phyloP scores from a whole-genome alignment of 2,329 filamentous ascomycete genomes.

The Aspergillus fumigatus region DNA sequence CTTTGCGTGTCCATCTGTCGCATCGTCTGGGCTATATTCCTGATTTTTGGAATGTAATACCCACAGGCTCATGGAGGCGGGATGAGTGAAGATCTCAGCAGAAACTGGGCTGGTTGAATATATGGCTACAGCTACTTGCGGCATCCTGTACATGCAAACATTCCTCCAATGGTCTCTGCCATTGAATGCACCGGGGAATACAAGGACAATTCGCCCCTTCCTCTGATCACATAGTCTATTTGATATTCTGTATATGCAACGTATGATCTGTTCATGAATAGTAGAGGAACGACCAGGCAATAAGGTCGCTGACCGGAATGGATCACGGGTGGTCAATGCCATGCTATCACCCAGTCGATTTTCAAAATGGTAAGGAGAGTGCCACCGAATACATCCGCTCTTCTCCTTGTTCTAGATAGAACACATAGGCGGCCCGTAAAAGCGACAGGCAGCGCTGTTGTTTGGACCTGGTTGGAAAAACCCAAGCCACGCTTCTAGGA shows the following conservation, averaged over 20 bases:
- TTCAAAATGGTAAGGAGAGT: background rate
- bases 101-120: background rate
- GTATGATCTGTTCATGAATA: background rate
- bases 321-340: background rate
- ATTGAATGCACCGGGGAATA: background rate
- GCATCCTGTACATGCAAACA: background rate
- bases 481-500: background rate
- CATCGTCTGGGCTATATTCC: background rate
- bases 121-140: background rate
- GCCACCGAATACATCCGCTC: background rate
- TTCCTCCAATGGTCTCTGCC: background rate
- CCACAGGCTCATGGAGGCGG: background rate
- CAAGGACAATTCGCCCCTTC: background rate
- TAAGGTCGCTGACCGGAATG: no score
- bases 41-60: background rate
- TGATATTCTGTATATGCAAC: background rate
- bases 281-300: background rate
- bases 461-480: background rate
- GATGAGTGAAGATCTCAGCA: background rate
- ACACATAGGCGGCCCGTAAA: background rate
- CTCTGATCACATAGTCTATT: background rate
- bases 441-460: background rate
- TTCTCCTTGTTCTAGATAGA: background rate
- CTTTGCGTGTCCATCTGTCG: background rate
- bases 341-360: background rate